Base-by-base conservation (phyloP, 169 alveolate species). In the Cryptosporidium baileyi region DNA sequence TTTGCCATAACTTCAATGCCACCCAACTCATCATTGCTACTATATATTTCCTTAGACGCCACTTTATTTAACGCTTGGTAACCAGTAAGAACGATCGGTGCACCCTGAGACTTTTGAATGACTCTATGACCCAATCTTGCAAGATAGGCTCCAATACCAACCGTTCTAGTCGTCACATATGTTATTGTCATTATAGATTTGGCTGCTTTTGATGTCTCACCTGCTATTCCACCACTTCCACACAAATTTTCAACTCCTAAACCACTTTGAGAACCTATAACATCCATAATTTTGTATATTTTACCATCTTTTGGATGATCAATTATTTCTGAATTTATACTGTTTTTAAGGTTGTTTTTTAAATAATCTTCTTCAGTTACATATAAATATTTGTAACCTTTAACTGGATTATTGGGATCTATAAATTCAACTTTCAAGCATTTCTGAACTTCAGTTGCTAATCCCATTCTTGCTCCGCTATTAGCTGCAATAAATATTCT, bases 101-200 rank as follows among this genome's bases (percentile, higher is more conserved):
- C 91, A 6, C 93, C 92, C 38, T 65, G 89, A 26, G 80, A 65
- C 92, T 90, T 91, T 89, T 94, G 97, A 49, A 94, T 94, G 22
- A 91, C 89, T 3, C 97, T 90, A 81, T 91, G 94, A 19, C 95
- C 95, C 61, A 94, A 90, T 28, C 97, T 89, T 38, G 92, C 95
- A 30, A 94, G 52, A 65, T 94, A 94, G 3, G 97, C 96, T 2
- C 97, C 97, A 30, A 94, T 94, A 19, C 97, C 97, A 41, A 94
- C 97, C 17, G 95, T 90, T 19, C 97, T 82, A 8, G 96, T 95
- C 4, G 96, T 91, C 6, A 92, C 96, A 60, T 93, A 93, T 38
- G 95, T 89, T 45, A 94, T 88, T 2, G 97, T 94, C 88, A 94
- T 90, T 24, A 91, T 91, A 49, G 93, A 93, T 43, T 91, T 92